phyloP scores from a whole-genome alignment of 441 rosid genomes.

The Eruca vesicaria region DNA sequence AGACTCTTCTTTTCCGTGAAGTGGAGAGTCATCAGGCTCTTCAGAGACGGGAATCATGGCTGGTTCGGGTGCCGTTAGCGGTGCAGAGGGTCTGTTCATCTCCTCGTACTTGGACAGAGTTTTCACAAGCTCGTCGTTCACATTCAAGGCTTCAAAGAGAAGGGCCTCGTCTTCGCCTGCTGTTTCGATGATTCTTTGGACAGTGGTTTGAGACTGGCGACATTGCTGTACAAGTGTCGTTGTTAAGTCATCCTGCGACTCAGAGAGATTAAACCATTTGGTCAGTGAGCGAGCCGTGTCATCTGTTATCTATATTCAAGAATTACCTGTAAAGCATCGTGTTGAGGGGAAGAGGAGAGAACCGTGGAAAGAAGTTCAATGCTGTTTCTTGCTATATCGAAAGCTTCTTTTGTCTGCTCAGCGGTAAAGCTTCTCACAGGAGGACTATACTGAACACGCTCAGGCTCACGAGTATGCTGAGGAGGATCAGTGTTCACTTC shows the following conservation, averaged over 20 bases:
- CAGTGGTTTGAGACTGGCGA: slow-evolving; percentile 57
- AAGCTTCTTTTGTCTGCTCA: slow-evolving; percentile 88
- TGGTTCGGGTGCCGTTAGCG: slow-evolving; percentile 56
- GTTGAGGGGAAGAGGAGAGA: slow-evolving; percentile 79
- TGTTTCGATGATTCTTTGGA: slow-evolving; percentile 84
- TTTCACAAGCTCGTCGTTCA: slow-evolving; percentile 81
- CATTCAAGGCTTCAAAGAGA: slow-evolving; percentile 84
- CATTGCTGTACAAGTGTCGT: slow-evolving; percentile 76
- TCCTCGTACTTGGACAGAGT: slow-evolving; percentile 71
- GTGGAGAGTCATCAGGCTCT: slow-evolving; percentile 82
- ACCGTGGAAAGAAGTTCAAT: slow-evolving; percentile 91
- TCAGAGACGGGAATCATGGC: slow-evolving; percentile 92
- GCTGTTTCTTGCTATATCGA: slow-evolving; percentile 89
- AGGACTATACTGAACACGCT: slow-evolving; percentile 44
- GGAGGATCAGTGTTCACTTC: slow-evolving; percentile 53
- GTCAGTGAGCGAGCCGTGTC: not conserved
- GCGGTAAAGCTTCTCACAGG: slow-evolving; percentile 60
- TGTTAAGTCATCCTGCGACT: slow-evolving; percentile 73
- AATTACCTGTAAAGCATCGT: slow-evolving; percentile 72
- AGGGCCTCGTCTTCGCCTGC: slow-evolving; percentile 84
- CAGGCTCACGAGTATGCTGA: slow-evolving; percentile 42
- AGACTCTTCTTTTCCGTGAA: slow-evolving; percentile 51
- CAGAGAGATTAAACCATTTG: not conserved
- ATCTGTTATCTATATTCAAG: not conserved
- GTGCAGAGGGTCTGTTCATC: slow-evolving; percentile 55